Base-by-base conservation (phyloP, 2,329 filamentous ascomycete genomes). In the Diplodia corticola region DNA sequence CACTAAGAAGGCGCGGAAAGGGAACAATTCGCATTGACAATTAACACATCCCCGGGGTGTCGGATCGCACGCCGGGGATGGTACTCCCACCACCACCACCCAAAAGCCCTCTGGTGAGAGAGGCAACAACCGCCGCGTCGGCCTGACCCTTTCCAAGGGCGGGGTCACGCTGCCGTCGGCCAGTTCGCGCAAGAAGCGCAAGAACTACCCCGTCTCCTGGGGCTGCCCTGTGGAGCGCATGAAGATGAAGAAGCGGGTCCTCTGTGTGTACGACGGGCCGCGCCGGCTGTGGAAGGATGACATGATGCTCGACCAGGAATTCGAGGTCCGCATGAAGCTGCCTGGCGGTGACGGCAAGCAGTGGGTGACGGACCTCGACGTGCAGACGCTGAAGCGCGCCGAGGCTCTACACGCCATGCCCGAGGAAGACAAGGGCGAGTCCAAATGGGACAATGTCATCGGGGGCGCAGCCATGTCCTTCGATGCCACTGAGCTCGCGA, bases 211-310 rank as follows among this genome's bases (percentile, higher is more conserved):
- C 13, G 88, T 91, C 0, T 93, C 91, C 1, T 99, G 95, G 95
- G 94, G 95, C 63, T 95, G 93, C 73, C 87, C 93, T 69, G 89
- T 91, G 73, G 91, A 92, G 73, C 93, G 95, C 82, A 97, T 98
- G 92, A 96, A 91, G 75, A 96, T 96, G 88, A 97, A 96, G 87
- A 97, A 97, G 86, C 91, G 95, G 30, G 92, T 97, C 65, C 84
- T 98, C 73, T 92, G 92, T 69, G 91, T 96, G 22, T 99, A 96
- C 73, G 93, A 98, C 74, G 95, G 95, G 0, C 85, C 85, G 17
- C 88, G 93, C 63, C 89, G 94, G 49, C 85, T 99, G 59, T 95
- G 91, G 86, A 98, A 98, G 82, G 95, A 99, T 76, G 95, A 99
- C 80, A 95, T 98, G 92, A 96, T 97, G 93, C 88, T 99, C 59